A percentile compares a stretch with the other conserved stretches of the same genome.
These are phyloP conservation scores for Blastobotrys malaysiensis DNA, from an alignment of 1,139 yeast species.

Conservation along the genomic window DNA sequence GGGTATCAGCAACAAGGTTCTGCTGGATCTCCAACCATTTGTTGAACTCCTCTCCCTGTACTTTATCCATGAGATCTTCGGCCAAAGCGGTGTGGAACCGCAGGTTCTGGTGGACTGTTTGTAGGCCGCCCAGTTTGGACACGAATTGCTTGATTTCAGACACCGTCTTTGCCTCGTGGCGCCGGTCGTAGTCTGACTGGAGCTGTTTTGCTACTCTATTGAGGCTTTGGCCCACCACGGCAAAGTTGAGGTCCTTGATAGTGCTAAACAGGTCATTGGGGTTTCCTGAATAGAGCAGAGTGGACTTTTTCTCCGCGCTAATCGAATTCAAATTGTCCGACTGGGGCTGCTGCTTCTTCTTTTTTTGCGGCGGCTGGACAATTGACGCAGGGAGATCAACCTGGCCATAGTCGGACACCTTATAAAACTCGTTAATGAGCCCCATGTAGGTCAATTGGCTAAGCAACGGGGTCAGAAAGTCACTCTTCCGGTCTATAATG, in stretches of 20 bases:
- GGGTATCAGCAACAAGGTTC: slow-evolving; percentile 52
- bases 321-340: slow-evolving; percentile 8
- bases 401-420: slow-evolving; percentile 45
- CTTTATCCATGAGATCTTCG: slow-evolving; percentile 55
- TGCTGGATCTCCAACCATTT: slow-evolving; percentile 66
- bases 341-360: slow-evolving; percentile 7
- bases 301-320: slow-evolving; percentile 11
- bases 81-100: slow-evolving; percentile 74
- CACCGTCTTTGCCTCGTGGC: slow-evolving; percentile 55
- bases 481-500: slow-evolving; percentile 73
- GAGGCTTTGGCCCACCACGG: slow-evolving; percentile 68
- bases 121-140: slow-evolving; percentile 60
- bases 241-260: slow-evolving; percentile 67
- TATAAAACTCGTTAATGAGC: slow-evolving; percentile 65
- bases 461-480: slow-evolving; percentile 62
- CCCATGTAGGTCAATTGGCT: slow-evolving; percentile 83
- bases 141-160: slow-evolving; percentile 70
- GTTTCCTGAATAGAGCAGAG: slow-evolving; percentile 10
- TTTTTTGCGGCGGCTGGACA: slow-evolving; percentile 19
- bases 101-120: slow-evolving; percentile 60
- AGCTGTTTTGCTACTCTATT: slow-evolving; percentile 66
- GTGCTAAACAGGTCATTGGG: slow-evolving; percentile 37
- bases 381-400: slow-evolving; percentile 37
- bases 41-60: slow-evolving; percentile 48
- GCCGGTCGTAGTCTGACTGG: slow-evolving; percentile 62